phyloP scores from a whole-genome alignment of 2,329 filamentous ascomycete genomes.

The Sclerotinia sclerotiorum region DNA sequence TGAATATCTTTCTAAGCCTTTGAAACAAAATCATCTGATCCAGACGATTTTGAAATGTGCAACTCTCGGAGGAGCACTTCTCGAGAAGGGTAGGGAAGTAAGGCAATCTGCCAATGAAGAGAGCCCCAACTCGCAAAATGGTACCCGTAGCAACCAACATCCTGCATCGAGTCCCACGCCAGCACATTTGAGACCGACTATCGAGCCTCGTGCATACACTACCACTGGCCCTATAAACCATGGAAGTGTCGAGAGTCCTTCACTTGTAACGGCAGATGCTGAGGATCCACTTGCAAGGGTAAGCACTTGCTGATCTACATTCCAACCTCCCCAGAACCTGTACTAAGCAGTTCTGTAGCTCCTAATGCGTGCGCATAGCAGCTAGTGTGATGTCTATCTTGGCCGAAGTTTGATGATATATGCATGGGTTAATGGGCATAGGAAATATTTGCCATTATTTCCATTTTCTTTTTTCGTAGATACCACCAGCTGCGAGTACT shows the following conservation, averaged over 20 bases:
- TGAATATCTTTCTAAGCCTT: slow-evolving; percentile 93
- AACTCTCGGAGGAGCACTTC: slow-evolving; percentile 79
- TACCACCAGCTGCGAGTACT: slow-evolving; percentile 24
- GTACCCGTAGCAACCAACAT: slow-evolving; percentile 22
- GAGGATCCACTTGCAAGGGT: slow-evolving; percentile 50
- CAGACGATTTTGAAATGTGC: slow-evolving; percentile 97
- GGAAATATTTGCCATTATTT: slow-evolving; percentile 16
- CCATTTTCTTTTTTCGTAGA: slow-evolving; percentile 25
- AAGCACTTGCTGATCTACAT: slow-evolving; percentile 28
- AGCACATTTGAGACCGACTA: slow-evolving; percentile 47
- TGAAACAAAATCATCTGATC: slow-evolving; percentile 96
- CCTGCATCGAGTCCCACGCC: slow-evolving; percentile 28
- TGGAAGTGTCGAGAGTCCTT: slow-evolving; percentile 61
- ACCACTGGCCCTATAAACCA: slow-evolving; percentile 59
- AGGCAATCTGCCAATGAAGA: slow-evolving; percentile 41
- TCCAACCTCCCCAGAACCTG: slow-evolving; percentile 18
- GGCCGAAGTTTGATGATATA: slow-evolving; percentile 10
- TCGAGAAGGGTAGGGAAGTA: slow-evolving; percentile 72
- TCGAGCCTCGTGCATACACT: slow-evolving; percentile 67
- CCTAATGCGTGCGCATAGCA: slow-evolving; percentile 41
- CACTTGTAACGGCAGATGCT: slow-evolving; percentile 58
- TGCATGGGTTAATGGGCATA: slow-evolving; percentile 15
- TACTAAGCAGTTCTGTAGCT: slow-evolving; percentile 36
- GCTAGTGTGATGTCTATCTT: slow-evolving; percentile 25
- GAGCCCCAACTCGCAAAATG: slow-evolving; percentile 30